phyloP scores from a whole-genome alignment of 768 basidiomycete species.

The Mycena amicta region DNA sequence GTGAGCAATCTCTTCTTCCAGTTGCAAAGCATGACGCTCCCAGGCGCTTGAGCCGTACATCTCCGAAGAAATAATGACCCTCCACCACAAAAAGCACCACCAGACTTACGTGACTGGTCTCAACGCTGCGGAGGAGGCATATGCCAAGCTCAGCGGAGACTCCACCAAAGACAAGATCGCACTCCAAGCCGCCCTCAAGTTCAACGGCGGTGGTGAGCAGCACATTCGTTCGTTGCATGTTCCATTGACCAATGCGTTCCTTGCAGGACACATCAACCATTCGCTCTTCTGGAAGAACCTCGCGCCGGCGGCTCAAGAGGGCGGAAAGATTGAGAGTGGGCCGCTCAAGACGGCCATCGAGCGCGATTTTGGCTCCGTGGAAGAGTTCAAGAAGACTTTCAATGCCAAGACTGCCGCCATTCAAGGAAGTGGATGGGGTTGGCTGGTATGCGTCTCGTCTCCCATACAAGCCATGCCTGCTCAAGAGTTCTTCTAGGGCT shows the following conservation, averaged over 20 bases:
- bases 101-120: slow-evolving; percentile 93
- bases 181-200: slow-evolving; percentile 91
- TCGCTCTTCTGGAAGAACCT: slow-evolving; percentile 98
- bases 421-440: slow-evolving; percentile 98
- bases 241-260: not conserved
- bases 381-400: slow-evolving; percentile 82
- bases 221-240: too few relatives aligned
- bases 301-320: slow-evolving; percentile 65
- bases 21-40: slow-evolving; percentile 25
- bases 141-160: slow-evolving; percentile 44
- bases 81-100: slow-evolving; percentile 92
- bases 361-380: slow-evolving; percentile 84
- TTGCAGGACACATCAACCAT: slow-evolving; percentile 87
- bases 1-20: slow-evolving; percentile 39
- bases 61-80: slow-evolving; percentile 88
- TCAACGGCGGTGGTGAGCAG: slow-evolving; percentile 86
- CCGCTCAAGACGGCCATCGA: slow-evolving; percentile 76
- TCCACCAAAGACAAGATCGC: slow-evolving; percentile 71
- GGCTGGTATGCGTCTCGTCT: slow-evolving; percentile 53
- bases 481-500: slow-evolving; percentile 53
- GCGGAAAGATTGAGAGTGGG: slow-evolving; percentile 66
- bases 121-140: slow-evolving; percentile 90
- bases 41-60: slow-evolving; percentile 89
- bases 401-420: slow-evolving; percentile 89
- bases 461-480: not conserved